Conservation (phyloP, 1,139 yeast species). For the Sugiyamaella novakii region DNA sequence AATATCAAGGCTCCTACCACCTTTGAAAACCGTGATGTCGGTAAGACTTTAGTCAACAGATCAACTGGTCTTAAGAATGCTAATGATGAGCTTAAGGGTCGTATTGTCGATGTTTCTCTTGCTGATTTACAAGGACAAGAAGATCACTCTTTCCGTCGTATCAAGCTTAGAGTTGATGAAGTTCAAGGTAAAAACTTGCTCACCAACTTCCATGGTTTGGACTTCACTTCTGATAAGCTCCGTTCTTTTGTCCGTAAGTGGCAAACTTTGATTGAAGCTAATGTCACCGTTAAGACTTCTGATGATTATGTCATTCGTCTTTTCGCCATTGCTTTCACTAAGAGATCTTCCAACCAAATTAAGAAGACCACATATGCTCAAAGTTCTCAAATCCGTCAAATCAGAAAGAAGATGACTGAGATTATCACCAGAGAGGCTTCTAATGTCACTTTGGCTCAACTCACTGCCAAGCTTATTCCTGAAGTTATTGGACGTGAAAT, state of each 20-base stretch:
- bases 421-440: slow-evolving; percentile 77
- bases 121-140: slow-evolving; percentile 93
- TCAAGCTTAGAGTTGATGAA: slow-evolving; percentile 88
- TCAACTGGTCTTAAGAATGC: slow-evolving; percentile 92
- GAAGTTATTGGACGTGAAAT: slow-evolving; percentile 91
- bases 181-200: slow-evolving; percentile 90
- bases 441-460: slow-evolving; percentile 82
- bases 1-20: slow-evolving; percentile 95
- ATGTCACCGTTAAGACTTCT: slow-evolving; percentile 88
- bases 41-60: slow-evolving; percentile 92
- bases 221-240: slow-evolving; percentile 87
- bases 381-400: slow-evolving; percentile 83
- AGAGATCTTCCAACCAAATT: slow-evolving; percentile 85
- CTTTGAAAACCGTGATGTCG: slow-evolving; percentile 90
- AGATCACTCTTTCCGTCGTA: slow-evolving; percentile 89
- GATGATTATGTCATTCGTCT: slow-evolving; percentile 89
- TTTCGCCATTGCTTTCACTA: slow-evolving; percentile 91
- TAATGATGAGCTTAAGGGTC: slow-evolving; percentile 88
- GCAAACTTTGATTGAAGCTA: slow-evolving; percentile 91
- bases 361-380: slow-evolving; percentile 92
- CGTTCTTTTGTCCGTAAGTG: slow-evolving; percentile 91
- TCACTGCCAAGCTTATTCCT: slow-evolving; percentile 85
- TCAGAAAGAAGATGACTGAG: slow-evolving; percentile 84
- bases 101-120: slow-evolving; percentile 81
- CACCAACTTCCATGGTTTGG: slow-evolving; percentile 95